A percentile compares a stretch with the other conserved stretches of the same genome.
Conservation (phyloP, 768 basidiomycete genomes). For the Tulasnella sp. region DNA sequence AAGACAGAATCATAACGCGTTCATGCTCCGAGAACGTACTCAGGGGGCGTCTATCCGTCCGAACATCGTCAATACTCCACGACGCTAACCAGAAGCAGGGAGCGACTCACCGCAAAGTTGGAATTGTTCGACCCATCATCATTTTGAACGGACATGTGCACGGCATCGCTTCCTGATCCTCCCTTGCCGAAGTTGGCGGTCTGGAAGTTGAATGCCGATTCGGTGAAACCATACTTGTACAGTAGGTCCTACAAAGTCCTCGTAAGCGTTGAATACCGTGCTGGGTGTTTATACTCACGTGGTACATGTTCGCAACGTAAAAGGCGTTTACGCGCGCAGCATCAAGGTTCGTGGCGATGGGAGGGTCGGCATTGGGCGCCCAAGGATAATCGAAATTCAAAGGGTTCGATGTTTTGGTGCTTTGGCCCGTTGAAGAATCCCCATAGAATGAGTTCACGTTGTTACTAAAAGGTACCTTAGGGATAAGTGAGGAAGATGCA, state of each 20-base stretch:
- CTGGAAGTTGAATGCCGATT: conserved; percentile 49
- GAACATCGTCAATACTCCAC: no score
- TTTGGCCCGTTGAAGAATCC: conserved; percentile 29
- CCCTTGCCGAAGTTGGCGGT: conserved; percentile 41
- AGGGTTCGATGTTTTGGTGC: not conserved
- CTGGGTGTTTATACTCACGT: conserved; percentile 36
- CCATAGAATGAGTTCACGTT: conserved; percentile 40
- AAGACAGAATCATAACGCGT: not conserved
- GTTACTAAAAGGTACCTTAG: conserved; percentile 23
- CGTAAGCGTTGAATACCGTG: not conserved
- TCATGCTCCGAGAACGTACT: conserved; percentile 31
- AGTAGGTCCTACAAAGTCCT: not conserved
- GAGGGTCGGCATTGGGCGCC: conserved; percentile 29
- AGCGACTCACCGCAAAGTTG: conserved; percentile 21
- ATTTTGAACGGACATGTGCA: not conserved
- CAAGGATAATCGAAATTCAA: conserved; percentile 33
- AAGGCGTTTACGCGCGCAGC: conserved; percentile 42
- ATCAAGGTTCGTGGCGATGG: conserved; percentile 33
- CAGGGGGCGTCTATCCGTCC: conserved; percentile 34
- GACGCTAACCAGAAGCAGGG: no score
- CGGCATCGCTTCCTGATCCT: conserved; percentile 29
- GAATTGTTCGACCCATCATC: conserved; percentile 32
- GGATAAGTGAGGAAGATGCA: not conserved
- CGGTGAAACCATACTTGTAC: conserved; percentile 49
- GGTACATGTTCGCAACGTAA: conserved; percentile 48